Percentiles rank a stretch among this genome's conserved stretches.
Conservation (phyloP, 768 basidiomycete genomes). For the Panus rudis region DNA sequence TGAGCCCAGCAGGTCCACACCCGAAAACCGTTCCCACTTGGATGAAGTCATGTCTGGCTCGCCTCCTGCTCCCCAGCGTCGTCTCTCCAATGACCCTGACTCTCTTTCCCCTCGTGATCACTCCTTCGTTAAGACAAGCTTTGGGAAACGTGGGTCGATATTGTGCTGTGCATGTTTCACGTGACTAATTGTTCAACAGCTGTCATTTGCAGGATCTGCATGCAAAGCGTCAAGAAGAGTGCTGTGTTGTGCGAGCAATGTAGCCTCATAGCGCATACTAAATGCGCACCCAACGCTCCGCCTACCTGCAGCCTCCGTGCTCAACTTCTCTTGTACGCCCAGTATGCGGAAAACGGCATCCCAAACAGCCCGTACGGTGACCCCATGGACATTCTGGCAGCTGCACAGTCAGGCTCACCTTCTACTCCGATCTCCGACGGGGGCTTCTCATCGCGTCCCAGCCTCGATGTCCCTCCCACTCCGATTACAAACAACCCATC, state of each 20-base stretch:
- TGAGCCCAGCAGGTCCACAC: conserved; percentile 34
- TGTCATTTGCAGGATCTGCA: conserved; percentile 82
- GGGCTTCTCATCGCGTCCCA: conserved; percentile 34
- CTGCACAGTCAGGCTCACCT: conserved; percentile 26
- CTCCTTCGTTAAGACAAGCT: conserved; percentile 86
- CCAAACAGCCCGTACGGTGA: conserved; percentile 46
- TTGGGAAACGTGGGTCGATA: conserved; percentile 72
- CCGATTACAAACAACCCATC: conserved; percentile 19
- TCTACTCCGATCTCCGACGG: conserved; percentile 51
- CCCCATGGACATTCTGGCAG: conserved; percentile 39
- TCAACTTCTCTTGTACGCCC: conserved; percentile 70
- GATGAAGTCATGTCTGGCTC: conserved; percentile 35
- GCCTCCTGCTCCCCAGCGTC: conserved; percentile 9
- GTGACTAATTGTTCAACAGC: conserved; percentile 37
- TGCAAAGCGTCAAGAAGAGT: conserved; percentile 71
- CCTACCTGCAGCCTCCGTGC: conserved; percentile 79
- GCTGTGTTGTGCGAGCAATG: conserved; percentile 87
- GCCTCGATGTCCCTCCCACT: conserved; percentile 35
- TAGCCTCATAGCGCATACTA: conserved; percentile 80
- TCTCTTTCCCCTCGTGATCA: conserved; percentile 62
- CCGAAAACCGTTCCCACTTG: conserved; percentile 27
- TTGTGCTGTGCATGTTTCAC: conserved; percentile 3
- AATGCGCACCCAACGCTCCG: conserved; percentile 66
- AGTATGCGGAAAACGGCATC: conserved; percentile 67
- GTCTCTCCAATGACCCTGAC: conserved; percentile 32